Conservation (phyloP, 495 filamentous ascomycete species). For the Neurospora tetraspora region DNA sequence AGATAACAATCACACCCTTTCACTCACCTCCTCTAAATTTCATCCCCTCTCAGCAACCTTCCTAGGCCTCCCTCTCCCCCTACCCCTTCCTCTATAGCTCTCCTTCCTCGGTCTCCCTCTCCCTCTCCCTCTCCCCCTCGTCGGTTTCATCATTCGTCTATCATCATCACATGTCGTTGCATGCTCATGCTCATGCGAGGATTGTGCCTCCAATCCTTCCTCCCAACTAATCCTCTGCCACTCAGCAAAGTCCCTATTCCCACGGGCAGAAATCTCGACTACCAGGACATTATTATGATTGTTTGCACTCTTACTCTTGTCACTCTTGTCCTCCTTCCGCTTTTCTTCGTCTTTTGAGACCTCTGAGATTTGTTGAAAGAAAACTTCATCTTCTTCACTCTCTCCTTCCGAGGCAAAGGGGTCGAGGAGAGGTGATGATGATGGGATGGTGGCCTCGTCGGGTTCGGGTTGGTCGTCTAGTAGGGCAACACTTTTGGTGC, state of each 20-base stretch:
- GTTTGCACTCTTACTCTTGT: neutral
- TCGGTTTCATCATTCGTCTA: neutral
- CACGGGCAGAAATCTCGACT: neutral
- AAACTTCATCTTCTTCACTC: neutral
- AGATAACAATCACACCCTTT: neutral
- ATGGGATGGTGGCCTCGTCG: no score
- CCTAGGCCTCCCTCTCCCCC: neutral
- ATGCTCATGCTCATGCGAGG: neutral
- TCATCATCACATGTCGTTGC: neutral
- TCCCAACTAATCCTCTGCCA: neutral
- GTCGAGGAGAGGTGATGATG: neutral
- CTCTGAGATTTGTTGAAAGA: no score
- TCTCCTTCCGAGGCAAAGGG: neutral
- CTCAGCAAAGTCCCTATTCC: neutral
- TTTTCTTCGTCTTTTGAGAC: no score
- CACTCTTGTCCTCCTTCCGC: neutral
- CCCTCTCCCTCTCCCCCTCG: neutral
- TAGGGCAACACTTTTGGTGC: no score
- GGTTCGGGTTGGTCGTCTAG: no score
- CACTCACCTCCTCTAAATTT: neutral
- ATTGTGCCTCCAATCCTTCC: neutral
- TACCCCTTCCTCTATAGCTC: neutral
- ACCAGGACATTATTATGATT: neutral
- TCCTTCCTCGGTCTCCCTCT: neutral
- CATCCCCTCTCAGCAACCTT: neutral